Percentiles rank a stretch among this genome's conserved stretches.
Evolutionary conservation across 306 rosid genomes (phyloP).

Genomic region (Adenanthera pavonina): DNA sequence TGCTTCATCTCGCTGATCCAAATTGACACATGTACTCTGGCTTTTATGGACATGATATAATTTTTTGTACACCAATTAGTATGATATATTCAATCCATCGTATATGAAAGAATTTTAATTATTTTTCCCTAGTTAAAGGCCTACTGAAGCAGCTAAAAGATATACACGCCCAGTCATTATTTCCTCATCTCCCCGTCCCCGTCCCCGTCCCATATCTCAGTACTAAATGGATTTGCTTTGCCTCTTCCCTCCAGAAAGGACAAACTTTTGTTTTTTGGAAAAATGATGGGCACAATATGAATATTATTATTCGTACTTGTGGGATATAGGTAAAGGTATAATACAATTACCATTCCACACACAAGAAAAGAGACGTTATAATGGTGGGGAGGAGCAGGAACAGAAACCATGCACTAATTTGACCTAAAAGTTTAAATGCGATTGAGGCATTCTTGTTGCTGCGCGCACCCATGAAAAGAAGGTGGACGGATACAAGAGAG

Average conservation of each 20-base stretch:
- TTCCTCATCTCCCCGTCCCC: neutral
- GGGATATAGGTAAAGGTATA: neutral
- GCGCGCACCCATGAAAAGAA: neutral
- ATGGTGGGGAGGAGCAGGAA: neutral
- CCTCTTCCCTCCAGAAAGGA: neutral
- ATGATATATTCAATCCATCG: too few species aligned
- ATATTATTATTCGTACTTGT: neutral
- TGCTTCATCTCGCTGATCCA: neutral
- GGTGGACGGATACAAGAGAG: neutral
- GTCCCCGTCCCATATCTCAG: neutral
- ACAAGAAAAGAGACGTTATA: too few species aligned
- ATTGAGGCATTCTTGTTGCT: neutral
- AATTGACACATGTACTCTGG: too few species aligned
- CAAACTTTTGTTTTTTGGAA: neutral
- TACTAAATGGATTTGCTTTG: neutral
- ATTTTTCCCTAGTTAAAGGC: neutral
- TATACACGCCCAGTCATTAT: neutral
- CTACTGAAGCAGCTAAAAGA: neutral
- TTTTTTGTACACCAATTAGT: too few species aligned
- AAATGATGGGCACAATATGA: neutral
- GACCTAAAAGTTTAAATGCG: conserved; percentile 15
- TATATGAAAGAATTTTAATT: too few species aligned
- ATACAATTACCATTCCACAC: too few species aligned
- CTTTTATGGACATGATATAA: too few species aligned
- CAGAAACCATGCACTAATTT: neutral